Conservation (phyloP, 2,329 filamentous ascomycete genomes). For the Trichophyton mentagrophytes region DNA sequence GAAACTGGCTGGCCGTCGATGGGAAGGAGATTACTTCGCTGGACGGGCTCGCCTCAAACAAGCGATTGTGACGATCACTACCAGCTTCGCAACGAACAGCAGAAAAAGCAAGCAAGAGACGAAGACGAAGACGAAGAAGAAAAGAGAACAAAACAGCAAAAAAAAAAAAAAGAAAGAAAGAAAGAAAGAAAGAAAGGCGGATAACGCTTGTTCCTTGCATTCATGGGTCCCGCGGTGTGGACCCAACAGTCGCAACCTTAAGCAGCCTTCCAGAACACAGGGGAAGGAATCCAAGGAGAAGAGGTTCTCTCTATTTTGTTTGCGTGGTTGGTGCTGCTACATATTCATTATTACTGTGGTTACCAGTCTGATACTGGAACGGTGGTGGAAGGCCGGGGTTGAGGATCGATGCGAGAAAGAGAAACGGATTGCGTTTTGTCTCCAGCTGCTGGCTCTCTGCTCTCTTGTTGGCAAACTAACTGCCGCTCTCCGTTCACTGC, state of each 20-base stretch:
- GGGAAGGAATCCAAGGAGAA: not conserved
- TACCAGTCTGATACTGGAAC: too few relatives aligned
- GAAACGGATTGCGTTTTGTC: not conserved
- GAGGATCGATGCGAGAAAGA: not conserved
- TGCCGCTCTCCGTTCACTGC: not conserved
- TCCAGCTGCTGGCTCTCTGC: not conserved
- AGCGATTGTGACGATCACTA: not conserved
- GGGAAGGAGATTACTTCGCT: not conserved
- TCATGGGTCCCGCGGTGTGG: conserved; percentile 5
- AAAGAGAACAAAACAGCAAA: not conserved
- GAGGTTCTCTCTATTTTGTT: not conserved
- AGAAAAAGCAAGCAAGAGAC: not conserved
- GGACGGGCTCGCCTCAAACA: not conserved
- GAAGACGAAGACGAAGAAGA: not conserved
- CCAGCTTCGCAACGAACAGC: not conserved
- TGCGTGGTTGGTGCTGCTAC: not conserved
- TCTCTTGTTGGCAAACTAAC: not conserved
- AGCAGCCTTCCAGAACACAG: conserved; percentile 1
- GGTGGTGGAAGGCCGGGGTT: too few relatives aligned
- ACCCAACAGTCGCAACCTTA: conserved; percentile 2
- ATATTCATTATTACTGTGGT: too few relatives aligned
- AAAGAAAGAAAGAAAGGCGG: not conserved
- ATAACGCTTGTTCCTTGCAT: conserved; percentile 5
- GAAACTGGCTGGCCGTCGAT: not conserved
- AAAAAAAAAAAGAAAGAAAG: not conserved